Base-by-base conservation (phyloP, 176 grass and related monocot genomes). In the Paspalum notatum region DNA sequence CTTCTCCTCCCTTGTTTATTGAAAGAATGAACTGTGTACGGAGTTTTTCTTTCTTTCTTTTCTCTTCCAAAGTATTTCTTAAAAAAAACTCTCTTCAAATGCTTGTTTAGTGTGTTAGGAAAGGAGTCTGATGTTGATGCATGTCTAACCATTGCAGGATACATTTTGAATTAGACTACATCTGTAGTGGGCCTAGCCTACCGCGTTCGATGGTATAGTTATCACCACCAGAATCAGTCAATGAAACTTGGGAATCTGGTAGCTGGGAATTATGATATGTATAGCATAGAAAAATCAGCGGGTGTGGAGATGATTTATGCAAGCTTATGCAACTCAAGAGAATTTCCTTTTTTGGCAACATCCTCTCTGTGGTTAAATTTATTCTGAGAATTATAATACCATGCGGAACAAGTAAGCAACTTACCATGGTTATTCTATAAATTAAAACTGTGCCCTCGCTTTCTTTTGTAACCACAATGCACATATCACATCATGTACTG, bases 1-100 rank as follows among this genome's bases (percentile, higher is more conserved):
- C 42, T 43, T 87, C 51, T 49, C 27, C 12, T 46, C 6, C 15
- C 0, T 86, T 79, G 41, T 66, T 73, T 78, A 41, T 59, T 43
- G 41, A 41, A 14, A 58, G 16, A 58, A 49, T 58, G 20, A 50
- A 75, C 3, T 4, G 2, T 45, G 0, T 15, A 42, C 10, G 12
- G 25, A 20, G 6, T 42, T 5, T 38, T 25, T 26, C 72, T 16
- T 20, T 45, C 40, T 6, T 17, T 8, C 24, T 67, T 61, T n/a
- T n/a, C n/a, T n/a, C n/a, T n/a, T n/a, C n/a, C n/a, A n/a, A n/a
- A n/a, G n/a, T n/a, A n/a, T n/a, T n/a, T n/a, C n/a, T n/a, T n/a
- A n/a, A n/a, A n/a, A n/a, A n/a, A n/a, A n/a, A n/a, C n/a, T n/a
- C n/a, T n/a, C n/a, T n/a, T n/a, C n/a, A n/a, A n/a, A n/a, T 56